Evolutionary conservation across 768 basidiomycete genomes (phyloP).

Genomic region (Goffeauzyma gilvescens): DNA sequence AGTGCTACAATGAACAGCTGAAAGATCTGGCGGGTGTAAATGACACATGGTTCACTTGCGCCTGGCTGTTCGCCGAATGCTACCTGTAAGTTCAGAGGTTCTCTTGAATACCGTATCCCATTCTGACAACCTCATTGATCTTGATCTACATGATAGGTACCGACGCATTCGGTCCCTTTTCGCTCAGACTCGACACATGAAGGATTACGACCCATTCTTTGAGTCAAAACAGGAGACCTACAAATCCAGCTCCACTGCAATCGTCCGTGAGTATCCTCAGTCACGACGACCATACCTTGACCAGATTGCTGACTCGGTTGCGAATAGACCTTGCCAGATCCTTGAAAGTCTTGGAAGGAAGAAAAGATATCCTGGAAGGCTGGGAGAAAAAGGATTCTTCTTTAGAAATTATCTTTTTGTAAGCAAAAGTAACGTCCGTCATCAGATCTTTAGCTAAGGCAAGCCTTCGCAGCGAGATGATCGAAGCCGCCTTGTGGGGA

Average conservation of each 20-base stretch:
- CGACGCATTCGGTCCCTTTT: slow-evolving; percentile 61
- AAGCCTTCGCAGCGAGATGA: slow-evolving; percentile 21
- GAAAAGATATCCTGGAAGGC: slow-evolving; percentile 15
- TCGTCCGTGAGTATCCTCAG: slow-evolving; percentile 44
- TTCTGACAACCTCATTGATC: neutral
- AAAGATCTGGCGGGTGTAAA: slow-evolving; percentile 34
- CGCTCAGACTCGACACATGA: slow-evolving; percentile 50
- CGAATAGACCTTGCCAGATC: slow-evolving; percentile 24
- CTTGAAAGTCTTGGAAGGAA: slow-evolving; percentile 18
- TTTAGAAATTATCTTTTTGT: slow-evolving; percentile 29
- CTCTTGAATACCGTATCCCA: neutral
- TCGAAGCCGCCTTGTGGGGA: slow-evolving; percentile 46
- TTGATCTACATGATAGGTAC: slow-evolving; percentile 41
- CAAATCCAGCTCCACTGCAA: slow-evolving; percentile 53
- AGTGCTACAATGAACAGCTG: slow-evolving; percentile 62
- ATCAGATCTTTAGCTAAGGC: neutral
- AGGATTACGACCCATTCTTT: slow-evolving; percentile 61
- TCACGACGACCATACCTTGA: neutral
- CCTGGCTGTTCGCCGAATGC: slow-evolving; percentile 93
- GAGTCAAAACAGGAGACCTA: slow-evolving; percentile 64
- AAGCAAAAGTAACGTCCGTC: slow-evolving; percentile 1
- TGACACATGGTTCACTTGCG: slow-evolving; percentile 69
- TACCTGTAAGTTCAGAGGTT: slow-evolving; percentile 25
- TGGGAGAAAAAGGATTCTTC: slow-evolving; percentile 18
- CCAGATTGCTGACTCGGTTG: neutral